Conservation (phyloP, 2,329 filamentous ascomycete genomes). For the Aspergillus fumigatus region DNA sequence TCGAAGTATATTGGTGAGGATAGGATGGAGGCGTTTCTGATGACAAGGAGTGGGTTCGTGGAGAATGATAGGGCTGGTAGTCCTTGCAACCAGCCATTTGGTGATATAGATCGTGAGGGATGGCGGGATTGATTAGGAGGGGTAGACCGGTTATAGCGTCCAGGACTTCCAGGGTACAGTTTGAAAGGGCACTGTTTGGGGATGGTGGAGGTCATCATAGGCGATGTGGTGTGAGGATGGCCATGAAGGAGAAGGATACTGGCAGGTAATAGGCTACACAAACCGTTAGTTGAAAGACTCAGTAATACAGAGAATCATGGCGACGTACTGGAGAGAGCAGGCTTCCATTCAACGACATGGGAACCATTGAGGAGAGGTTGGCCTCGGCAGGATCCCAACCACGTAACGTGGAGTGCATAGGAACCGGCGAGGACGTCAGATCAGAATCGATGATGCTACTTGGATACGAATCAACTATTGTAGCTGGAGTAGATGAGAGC, state of each 20-base stretch:
- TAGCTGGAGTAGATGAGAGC: constrained; percentile 31
- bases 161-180: constrained; percentile 32
- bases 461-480: constrained; percentile 32
- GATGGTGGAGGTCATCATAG: constrained; percentile 36
- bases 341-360: constrained; percentile 31
- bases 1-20: not conserved
- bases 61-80: too few species aligned
- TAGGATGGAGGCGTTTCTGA: not conserved
- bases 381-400: constrained; percentile 32
- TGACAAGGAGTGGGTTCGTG: too few species aligned
- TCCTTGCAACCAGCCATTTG: not conserved
- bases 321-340: constrained; percentile 36
- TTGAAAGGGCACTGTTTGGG: constrained; percentile 29
- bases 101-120: not conserved
- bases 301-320: not conserved
- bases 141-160: constrained; percentile 20
- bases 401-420: constrained; percentile 26
- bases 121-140: not conserved
- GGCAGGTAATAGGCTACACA: constrained; percentile 32
- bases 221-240: constrained; percentile 32
- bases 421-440: constrained; percentile 31
- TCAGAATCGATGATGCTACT: constrained; percentile 30
- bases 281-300: constrained; percentile 9
- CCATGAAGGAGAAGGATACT: constrained; percentile 39
- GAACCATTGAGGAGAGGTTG: constrained; percentile 26